Evolutionary conservation across 148 eudicot genomes (phyloP), one percentile per base, ranked within the genome.

Genomic region (Camellia japonica): DNA sequence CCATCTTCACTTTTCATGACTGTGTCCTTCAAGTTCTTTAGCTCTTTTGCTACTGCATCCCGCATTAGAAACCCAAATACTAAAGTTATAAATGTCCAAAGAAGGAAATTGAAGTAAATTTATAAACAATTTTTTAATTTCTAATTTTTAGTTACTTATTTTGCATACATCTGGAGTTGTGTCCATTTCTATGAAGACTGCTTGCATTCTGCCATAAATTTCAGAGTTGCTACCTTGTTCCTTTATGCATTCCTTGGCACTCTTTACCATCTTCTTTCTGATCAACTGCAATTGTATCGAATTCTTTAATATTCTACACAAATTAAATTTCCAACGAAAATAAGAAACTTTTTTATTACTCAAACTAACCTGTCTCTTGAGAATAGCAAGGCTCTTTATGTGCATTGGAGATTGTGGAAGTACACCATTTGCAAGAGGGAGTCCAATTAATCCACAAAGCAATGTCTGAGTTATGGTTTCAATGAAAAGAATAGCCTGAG

Each of bases 321-420:
- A 10, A 51, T 73, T 9, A 73, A 13, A n/a, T 54, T 30, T 55
- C 6, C 11, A 41, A 20, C 23, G 0, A 54, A 38, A 73, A 55
- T 2, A 4, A 41, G 51, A 43, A 10, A 73, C 2, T 52, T 52
- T 38, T 56, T 30, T 68, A 2, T 42, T 43, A 7, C 67, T 62
- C 38, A 12, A 55, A 72, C 84, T 73, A n/a, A 90, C 97, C 97
- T 90, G 94, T 76, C 82, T 90, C 80, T 81, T 91, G 42, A 91
- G 89, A 66, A 90, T 89, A 5, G 95, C 93, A 77, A 93, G 93
- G 80, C 93, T 93, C 86, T 87, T 90, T 0, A 95, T 93, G 81
- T 93, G 97, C 95, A 93, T 93, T 15, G 97, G 97, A 70, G 95
- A 90, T 81, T 93, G 97, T 43, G 97, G 95, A 63, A 93, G 88